Percentiles rank a stretch among this genome's conserved stretches.
These are phyloP conservation scores for Pluteus cervinus DNA, from an alignment of 768 basidiomycete species.

Conservation along the genomic window DNA sequence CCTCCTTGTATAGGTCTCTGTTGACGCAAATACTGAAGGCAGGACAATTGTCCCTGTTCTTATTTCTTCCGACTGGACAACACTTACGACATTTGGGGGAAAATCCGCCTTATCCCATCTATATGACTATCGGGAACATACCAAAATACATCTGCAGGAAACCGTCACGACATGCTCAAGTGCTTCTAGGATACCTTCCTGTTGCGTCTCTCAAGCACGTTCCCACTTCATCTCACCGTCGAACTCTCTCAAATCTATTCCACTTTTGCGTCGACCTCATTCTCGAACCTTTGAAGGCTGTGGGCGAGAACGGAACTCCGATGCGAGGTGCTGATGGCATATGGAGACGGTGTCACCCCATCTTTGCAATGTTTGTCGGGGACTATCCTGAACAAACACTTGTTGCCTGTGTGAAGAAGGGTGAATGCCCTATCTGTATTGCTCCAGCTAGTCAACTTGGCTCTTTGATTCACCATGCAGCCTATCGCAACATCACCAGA, in stretches of 20 bases:
- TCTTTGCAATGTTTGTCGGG: conserved; percentile 1
- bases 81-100: conserved; percentile 28
- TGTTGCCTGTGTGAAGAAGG: background rate
- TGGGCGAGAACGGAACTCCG: too few species aligned
- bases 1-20: background rate
- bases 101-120: conserved; percentile 36
- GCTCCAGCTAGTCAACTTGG: too few species aligned
- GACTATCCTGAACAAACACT: conserved; percentile 4
- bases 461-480: too few species aligned
- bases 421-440: conserved; percentile 3
- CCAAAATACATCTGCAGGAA: conserved; percentile 25
- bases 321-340: background rate
- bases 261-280: too few species aligned
- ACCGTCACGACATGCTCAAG: conserved; percentile 19
- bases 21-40: background rate
- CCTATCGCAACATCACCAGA: background rate
- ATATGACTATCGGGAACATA: conserved; percentile 37
- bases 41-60: conserved; percentile 31
- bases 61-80: conserved; percentile 36
- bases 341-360: background rate
- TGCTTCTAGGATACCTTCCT: conserved; percentile 32
- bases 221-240: conserved; percentile 10
- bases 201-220: conserved; percentile 22
- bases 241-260: conserved; percentile 19
- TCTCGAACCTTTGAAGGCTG: too few species aligned